Conservation (phyloP, 257 asterid species). For the Agastache rugosa region DNA sequence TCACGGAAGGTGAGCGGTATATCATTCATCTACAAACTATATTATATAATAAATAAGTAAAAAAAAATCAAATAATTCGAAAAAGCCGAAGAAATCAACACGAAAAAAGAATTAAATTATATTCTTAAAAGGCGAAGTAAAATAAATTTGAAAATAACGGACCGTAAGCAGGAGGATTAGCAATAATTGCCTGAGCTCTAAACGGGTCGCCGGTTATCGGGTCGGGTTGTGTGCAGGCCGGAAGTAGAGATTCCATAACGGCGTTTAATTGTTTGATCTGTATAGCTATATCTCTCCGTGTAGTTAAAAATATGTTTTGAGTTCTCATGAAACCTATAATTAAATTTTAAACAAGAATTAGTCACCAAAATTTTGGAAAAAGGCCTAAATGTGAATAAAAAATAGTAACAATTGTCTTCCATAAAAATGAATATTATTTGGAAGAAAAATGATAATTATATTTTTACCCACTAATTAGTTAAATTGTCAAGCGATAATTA, state of each 20-base stretch:
- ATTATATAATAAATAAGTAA: too few species aligned
- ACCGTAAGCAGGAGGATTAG: constrained; percentile 99
- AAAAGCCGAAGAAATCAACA: too few species aligned
- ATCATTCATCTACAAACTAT: too few species aligned
- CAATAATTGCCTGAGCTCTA: constrained; percentile 92
- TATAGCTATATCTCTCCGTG: constrained; percentile 64
- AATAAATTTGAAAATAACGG: constrained; percentile 32
- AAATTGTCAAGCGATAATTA: too few species aligned
- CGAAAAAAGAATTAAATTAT: too few species aligned
- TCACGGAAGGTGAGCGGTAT: too few species aligned
- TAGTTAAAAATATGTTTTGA: constrained; percentile 75
- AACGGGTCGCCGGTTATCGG: constrained; percentile 73
- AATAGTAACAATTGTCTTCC: too few species aligned
- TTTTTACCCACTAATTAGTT: too few species aligned
- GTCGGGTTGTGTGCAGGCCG: constrained; percentile 96
- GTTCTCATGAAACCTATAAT: constrained; percentile 79
- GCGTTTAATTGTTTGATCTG: constrained; percentile 86
- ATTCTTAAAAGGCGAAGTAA: too few species aligned
- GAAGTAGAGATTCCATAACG: constrained; percentile 85
- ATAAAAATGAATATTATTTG: too few species aligned
- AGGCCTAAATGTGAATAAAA: neutral
- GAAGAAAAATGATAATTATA: too few species aligned
- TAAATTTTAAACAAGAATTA: neutral
- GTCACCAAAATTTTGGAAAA: neutral
- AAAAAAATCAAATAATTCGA: too few species aligned